Base-by-base conservation (phyloP, 1,284 basidiomycete genomes). In the Naganishia cerealis region DNA sequence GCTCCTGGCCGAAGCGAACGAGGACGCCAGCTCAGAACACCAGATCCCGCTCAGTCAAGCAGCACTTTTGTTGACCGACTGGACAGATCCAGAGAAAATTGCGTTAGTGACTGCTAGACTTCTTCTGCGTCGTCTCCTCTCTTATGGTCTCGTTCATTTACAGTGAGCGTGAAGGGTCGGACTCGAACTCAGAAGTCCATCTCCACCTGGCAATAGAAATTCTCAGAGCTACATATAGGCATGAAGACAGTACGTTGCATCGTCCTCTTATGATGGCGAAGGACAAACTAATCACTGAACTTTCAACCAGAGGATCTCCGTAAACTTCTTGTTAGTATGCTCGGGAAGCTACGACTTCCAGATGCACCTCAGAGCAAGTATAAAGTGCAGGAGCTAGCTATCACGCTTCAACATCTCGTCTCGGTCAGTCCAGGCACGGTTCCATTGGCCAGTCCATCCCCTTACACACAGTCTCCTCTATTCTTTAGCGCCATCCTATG, bases 1-100 rank as follows among this genome's bases (percentile, higher is more conserved):
- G 54, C 84, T 89, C 61, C 85, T 93, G 2, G 82, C 85, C 0
- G 82, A 84, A 39, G 71, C 78, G n/a, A 85, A 87, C 38, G 87
- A 91, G 72, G 86, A 87, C 55, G 82, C 89, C 53, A 90, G 90
- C 2, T 88, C 88, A 53, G 86, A 91, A 71, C 86, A 88, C 29
- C 91, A 94, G 87, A 86, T 94, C 18, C 83, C 87, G 0, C 88
- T 92, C 0, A 79, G 86, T 15, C 92, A 94, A 76, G 88, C 95
- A 68, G 90, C 88, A 0, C 80, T 89, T 29, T 87, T 97, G 81
- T 86, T 99, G 72, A 83, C 91, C 3, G 94, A 98, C 75, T 99
- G 95, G 95, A 92, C 90, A 1, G 90, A 97, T 78, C 91, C 94
- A 0, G 84, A 86, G 73, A 94, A 92, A 76, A 86, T 86, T 38